Evolutionary conservation across 768 basidiomycete genomes (phyloP), one percentile per base, ranked within the genome.

Genomic region (Fomitopsis serialis): DNA sequence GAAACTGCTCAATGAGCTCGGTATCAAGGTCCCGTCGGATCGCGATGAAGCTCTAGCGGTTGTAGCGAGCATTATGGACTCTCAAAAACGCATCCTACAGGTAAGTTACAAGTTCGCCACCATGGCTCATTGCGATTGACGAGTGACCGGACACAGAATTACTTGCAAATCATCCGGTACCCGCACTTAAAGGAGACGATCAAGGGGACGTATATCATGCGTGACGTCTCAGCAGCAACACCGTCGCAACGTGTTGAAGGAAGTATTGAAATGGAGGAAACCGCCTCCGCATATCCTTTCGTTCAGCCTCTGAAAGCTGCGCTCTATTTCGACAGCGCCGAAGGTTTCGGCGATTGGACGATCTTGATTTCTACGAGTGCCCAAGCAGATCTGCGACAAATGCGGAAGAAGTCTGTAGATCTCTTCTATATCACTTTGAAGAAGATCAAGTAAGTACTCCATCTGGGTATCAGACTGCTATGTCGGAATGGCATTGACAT

Each of bases 341-440:
- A 77, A 9, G 78, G 78, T 0, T 83, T 85, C 37, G 85, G 86
- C 1, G 73, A 78, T 24, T 87, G 85, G 85, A 68, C 68, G 0
- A 78, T 87, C 40, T 61, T 83, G 12, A 75, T 85, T 6, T 77
- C 79, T 12, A 73, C 72, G 0, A 66, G 74, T 21, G 82, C 81
- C 0, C 73, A 76, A 44, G 63, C 66, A 17, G 72, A 80, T 51
- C 63, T 86, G 1, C 74, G 78, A 3, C 74, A 79, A 42, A 60
- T 73, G 13, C 72, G 72, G 0, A 70, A 71, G 47, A 71, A 70
- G 21, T 74, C 82, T 53, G 54, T 36, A 9, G 75, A 74, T 25
- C 70, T 68, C 32, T 83, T 82, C 55, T 61, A 60, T 21, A 80
- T 82, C 37, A 74, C 81, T 17, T 58, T 83, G 32, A 86, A 84